phyloP scores from a whole-genome alignment of 2,329 filamentous ascomycete species.

The Phoma herbarum region DNA sequence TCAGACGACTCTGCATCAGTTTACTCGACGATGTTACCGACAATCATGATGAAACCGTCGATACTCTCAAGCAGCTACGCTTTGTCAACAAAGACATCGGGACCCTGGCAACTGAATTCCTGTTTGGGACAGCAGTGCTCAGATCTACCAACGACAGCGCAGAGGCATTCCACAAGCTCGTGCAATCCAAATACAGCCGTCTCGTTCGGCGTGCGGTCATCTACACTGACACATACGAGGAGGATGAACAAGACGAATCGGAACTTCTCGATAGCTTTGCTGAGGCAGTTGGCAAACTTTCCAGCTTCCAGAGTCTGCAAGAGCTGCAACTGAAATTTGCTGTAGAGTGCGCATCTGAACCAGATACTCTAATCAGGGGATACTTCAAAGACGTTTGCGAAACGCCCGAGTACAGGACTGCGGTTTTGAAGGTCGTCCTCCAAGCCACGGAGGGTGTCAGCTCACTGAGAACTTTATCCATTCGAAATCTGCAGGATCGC shows the following conservation, averaged over 20 bases:
- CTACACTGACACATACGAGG: background rate
- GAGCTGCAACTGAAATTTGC: background rate
- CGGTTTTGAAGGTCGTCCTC: background rate
- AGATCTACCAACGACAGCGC: background rate
- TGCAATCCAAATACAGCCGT: background rate
- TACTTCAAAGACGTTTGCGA: background rate
- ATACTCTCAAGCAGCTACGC: background rate
- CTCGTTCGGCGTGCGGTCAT: background rate
- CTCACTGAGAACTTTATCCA: background rate
- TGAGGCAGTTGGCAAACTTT: background rate
- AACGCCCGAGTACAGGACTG: background rate
- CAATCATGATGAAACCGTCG: background rate
- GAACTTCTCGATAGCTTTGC: background rate
- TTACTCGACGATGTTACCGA: background rate
- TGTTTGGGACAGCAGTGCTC: background rate
- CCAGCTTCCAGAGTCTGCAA: background rate
- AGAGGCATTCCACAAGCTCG: background rate
- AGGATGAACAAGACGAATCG: background rate
- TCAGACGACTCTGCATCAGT: background rate
- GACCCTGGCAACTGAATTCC: background rate
- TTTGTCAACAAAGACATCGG: background rate
- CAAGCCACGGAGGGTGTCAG: background rate
- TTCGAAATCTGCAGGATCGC: slow-evolving; percentile 1
- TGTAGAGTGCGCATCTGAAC: background rate
- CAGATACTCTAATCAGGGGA: background rate